Evolutionary conservation across 2,329 filamentous ascomycete species (phyloP), one percentile per base, ranked within the genome.

Genomic region (Fusarium sp.): DNA sequence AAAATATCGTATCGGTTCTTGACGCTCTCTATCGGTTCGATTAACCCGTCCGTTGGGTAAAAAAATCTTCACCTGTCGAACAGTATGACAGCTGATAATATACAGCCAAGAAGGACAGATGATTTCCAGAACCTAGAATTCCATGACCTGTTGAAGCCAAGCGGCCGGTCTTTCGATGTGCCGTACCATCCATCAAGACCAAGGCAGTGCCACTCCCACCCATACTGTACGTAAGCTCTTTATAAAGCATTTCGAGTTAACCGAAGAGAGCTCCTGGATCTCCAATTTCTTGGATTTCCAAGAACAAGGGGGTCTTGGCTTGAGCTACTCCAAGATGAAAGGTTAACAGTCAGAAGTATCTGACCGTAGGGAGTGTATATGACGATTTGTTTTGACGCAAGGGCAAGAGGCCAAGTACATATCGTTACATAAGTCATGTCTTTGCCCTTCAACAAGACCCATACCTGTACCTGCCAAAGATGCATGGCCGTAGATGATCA

Each of bases 21-120:
- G 50, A 69, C 52, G 57, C 52, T 61, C 63, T 69, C 39, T 41
- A 41, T 57, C 68, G 56, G 65, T 38, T 49, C 24, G 43, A 50
- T 38, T 58, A 43, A 57, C 55, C 37, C 60, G 59, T 37, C 21
- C n/a, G n/a, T n/a, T n/a, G n/a, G 18, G 20, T 21, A 31, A 68
- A 68, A 35, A 66, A 58, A 6, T 63, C 52, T 70, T 55, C 62
- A 33, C 23, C 13, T 46, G n/a, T 52, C 21, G 41, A 46, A 42
- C 20, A 37, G 33, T 21, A 55, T 35, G 42, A 63, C 48, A 47
- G 31, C 33, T 35, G 24, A 49, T 42, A 23, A 46, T 31, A 31
- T 15, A 8, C 18, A 18, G 29, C 18, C 26, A 53, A 60, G 29
- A 20, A 21, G 23, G 20, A 39, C 5, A 29, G 35, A 28, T 10